A percentile compares a stretch with the other conserved stretches of the same genome.
Evolutionary conservation across 805 yeast species (phyloP).

Genomic region (Zygosaccharomyces kombuchaensis): DNA sequence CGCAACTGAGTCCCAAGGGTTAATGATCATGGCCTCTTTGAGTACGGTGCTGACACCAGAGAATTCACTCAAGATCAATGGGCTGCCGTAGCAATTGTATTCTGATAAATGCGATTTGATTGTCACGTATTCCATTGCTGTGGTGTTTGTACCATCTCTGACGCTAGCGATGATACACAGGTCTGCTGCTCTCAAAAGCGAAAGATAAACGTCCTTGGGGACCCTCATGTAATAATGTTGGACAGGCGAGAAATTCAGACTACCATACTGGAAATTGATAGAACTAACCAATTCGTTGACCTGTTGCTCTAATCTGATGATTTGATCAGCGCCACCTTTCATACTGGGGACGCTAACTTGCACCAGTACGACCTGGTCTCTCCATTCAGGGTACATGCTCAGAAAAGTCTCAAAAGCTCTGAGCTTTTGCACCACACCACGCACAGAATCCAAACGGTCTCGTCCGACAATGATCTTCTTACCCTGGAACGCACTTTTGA

Average conservation of each 20-base stretch:
- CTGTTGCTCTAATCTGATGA: conserved; percentile 66
- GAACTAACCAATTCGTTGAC: conserved; percentile 76
- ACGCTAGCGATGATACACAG: conserved; percentile 83
- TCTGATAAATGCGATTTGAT: conserved; percentile 58
- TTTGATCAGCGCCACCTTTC: conserved; percentile 35
- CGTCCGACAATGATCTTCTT: conserved; percentile 87
- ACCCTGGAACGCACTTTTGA: conserved; percentile 57
- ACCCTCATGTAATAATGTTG: conserved; percentile 90
- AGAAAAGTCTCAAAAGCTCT: conserved; percentile 87
- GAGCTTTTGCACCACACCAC: conserved; percentile 90
- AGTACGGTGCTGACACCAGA: conserved; percentile 79
- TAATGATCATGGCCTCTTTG: conserved; percentile 72
- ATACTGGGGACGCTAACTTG: conserved; percentile 78
- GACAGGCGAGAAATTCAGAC: conserved; percentile 78
- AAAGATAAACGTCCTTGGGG: conserved; percentile 82
- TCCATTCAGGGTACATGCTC: conserved; percentile 90
- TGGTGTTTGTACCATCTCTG: conserved; percentile 95
- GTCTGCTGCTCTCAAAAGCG: conserved; percentile 84
- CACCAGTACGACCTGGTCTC: conserved; percentile 76
- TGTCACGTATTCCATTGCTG: conserved; percentile 86
- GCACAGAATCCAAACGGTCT: conserved; percentile 84
- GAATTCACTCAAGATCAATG: conserved; percentile 86
- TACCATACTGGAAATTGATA: conserved; percentile 83
- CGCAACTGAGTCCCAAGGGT: conserved; percentile 96
- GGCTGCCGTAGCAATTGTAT: conserved; percentile 43